A percentile compares a stretch with the other conserved stretches of the same genome.
Conservation (phyloP, 2,329 filamentous ascomycete genomes). For the Monilinia aucupariae region DNA sequence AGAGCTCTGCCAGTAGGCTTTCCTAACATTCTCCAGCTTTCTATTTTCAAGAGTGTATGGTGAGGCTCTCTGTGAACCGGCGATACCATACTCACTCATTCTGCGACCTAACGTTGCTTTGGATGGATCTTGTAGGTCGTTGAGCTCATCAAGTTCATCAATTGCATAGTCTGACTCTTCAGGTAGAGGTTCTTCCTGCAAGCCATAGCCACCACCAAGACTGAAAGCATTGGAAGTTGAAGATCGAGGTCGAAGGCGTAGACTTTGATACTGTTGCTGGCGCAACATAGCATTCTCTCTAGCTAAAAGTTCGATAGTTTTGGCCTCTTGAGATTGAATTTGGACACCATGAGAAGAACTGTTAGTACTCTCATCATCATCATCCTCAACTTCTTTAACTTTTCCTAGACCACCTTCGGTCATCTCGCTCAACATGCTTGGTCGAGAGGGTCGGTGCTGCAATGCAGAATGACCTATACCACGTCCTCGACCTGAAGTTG, state of each 20-base stretch:
- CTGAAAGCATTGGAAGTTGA: slow-evolving; percentile 50
- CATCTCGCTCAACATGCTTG: slow-evolving; percentile 71
- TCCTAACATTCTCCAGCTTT: slow-evolving; percentile 61
- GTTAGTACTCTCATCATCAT: slow-evolving; percentile 53
- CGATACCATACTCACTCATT: slow-evolving; percentile 37
- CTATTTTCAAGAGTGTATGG: slow-evolving; percentile 50
- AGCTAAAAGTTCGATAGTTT: slow-evolving; percentile 57
- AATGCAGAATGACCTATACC: slow-evolving; percentile 58
- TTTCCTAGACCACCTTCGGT: slow-evolving; percentile 61
- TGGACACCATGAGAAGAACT: slow-evolving; percentile 51
- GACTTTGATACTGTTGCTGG: slow-evolving; percentile 52
- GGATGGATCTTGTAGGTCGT: slow-evolving; percentile 41
- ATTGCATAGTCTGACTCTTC: slow-evolving; percentile 68
- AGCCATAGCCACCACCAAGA: slow-evolving; percentile 51
- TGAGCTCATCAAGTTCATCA: slow-evolving; percentile 61
- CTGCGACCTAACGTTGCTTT: slow-evolving; percentile 34
- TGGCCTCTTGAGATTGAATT: slow-evolving; percentile 51
- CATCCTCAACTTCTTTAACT: slow-evolving; percentile 64
- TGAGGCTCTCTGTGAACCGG: slow-evolving; percentile 31
- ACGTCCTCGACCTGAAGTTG: slow-evolving; percentile 31
- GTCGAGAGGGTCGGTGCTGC: slow-evolving; percentile 75
- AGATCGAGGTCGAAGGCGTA: slow-evolving; percentile 52
- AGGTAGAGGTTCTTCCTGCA: slow-evolving; percentile 55
- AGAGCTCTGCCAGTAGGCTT: slow-evolving; percentile 65
- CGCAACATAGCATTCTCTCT: slow-evolving; percentile 59